Evolutionary conservation across 2,329 filamentous ascomycete genomes (phyloP).

Genomic region (Colletotrichum caudatum): DNA sequence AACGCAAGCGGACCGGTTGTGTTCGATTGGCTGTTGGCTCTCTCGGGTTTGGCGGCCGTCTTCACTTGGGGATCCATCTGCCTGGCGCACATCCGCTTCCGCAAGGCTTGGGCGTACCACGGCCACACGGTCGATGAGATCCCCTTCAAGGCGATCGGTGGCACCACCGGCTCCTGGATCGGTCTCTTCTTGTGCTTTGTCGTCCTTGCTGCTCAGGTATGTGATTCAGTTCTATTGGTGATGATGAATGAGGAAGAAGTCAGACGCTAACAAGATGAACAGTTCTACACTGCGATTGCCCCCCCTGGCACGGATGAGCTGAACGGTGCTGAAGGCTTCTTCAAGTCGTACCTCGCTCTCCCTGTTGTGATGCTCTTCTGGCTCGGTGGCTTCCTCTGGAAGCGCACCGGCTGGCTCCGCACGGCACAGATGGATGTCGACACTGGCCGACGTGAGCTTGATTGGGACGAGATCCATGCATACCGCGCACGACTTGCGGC

Average conservation of each 20-base stretch:
- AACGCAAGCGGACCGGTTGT: conserved; percentile 61
- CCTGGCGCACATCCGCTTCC: conserved; percentile 75
- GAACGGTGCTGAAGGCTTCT: conserved; percentile 62
- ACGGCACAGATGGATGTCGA: conserved; percentile 76
- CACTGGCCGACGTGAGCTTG: conserved; percentile 71
- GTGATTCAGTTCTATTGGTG: neutral
- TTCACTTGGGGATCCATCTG: conserved; percentile 77
- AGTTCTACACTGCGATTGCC: conserved; percentile 64
- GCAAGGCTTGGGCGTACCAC: conserved; percentile 67
- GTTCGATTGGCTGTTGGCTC: conserved; percentile 73
- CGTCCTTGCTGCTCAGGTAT: conserved; percentile 59
- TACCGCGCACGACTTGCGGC: conserved; percentile 62
- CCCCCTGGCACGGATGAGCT: conserved; percentile 50
- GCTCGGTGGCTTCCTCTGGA: conserved; percentile 71
- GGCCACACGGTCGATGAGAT: conserved; percentile 73
- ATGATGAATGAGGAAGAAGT: neutral
- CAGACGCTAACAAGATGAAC: conserved; percentile 8
- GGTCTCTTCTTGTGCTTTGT: conserved; percentile 69
- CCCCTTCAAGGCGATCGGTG: conserved; percentile 71
- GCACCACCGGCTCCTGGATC: conserved; percentile 71
- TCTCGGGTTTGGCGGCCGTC: conserved; percentile 72
- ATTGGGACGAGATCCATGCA: conserved; percentile 74
- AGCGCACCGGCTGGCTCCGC: conserved; percentile 71
- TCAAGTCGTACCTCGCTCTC: conserved; percentile 66
- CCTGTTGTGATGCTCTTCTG: conserved; percentile 68